phyloP scores from a whole-genome alignment of 176 grass and related monocot species.

The Thalia dealbata region DNA sequence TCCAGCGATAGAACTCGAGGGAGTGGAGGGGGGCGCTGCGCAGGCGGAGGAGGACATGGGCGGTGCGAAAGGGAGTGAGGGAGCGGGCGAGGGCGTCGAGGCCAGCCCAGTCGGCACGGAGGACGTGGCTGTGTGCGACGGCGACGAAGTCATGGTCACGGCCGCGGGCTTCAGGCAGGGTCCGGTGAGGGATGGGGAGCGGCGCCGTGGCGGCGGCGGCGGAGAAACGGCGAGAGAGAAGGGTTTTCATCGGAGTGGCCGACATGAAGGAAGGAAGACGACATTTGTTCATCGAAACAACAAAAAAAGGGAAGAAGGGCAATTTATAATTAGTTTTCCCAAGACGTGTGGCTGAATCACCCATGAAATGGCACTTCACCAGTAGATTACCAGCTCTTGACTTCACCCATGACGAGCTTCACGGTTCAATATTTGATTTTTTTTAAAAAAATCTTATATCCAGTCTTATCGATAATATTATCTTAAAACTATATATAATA shows the following conservation, averaged over 20 bases:
- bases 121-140: constrained; percentile 46
- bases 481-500: too few relatives aligned
- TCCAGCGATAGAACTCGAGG: constrained; percentile 23
- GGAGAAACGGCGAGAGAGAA: constrained; percentile 13
- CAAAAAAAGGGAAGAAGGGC: too few relatives aligned
- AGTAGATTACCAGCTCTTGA: too few relatives aligned
- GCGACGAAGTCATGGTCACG: constrained; percentile 51
- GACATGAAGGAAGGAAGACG: too few relatives aligned
- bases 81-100: background rate
- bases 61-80: constrained; percentile 25
- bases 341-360: too few relatives aligned
- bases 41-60: constrained; percentile 30
- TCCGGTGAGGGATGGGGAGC: constrained; percentile 53
- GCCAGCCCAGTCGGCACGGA: constrained; percentile 18
- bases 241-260: constrained; percentile 2
- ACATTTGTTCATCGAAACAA: too few relatives aligned
- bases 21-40: constrained; percentile 18
- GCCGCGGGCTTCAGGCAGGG: constrained; percentile 39
- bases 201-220: background rate
- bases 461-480: too few relatives aligned
- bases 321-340: too few relatives aligned
- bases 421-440: too few relatives aligned
- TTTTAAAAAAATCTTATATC: too few relatives aligned
- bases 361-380: too few relatives aligned
- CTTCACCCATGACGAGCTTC: too few relatives aligned